Evolutionary conservation across 768 basidiomycete genomes (phyloP).

Genomic region (Galerina sulciceps): DNA sequence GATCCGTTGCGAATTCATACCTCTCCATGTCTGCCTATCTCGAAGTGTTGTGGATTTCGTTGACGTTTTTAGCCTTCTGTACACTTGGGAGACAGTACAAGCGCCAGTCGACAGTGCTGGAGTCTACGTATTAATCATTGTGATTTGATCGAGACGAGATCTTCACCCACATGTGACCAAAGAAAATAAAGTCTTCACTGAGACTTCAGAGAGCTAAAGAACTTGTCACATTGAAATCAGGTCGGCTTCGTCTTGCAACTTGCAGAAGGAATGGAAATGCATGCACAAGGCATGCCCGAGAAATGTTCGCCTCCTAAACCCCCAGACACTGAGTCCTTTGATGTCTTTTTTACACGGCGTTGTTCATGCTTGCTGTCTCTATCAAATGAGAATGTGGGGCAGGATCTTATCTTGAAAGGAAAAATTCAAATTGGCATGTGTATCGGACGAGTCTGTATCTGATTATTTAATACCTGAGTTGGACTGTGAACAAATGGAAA

Average conservation of each 20-base stretch:
- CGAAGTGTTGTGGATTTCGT: not conserved
- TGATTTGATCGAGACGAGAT: no score
- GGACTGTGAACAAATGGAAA: no score
- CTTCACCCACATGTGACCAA: no score
- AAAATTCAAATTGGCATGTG: not conserved
- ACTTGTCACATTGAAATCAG: no score
- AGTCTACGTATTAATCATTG: no score
- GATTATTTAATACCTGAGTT: no score
- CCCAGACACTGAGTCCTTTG: conserved; percentile 5
- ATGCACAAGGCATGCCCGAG: conserved; percentile 1
- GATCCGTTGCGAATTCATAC: conserved; percentile 14
- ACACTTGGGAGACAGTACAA: no score
- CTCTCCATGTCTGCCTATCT: not conserved
- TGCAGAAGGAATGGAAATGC: conserved; percentile 17
- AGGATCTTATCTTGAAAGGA: not conserved
- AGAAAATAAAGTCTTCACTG: no score
- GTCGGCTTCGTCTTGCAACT: no score
- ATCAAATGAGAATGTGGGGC: not conserved
- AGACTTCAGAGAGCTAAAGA: no score
- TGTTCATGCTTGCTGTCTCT: conserved; percentile 13
- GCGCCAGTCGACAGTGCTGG: no score
- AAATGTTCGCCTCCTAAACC: conserved; percentile 14
- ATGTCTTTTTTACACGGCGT: not conserved
- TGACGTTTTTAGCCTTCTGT: not conserved
- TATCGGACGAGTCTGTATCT: not conserved